A percentile compares a stretch with the other conserved stretches of the same genome.
These are phyloP conservation scores for Mortierella polycephala DNA, from an alignment of 371 early-diverging fungal genomes.

Conservation along the genomic window DNA sequence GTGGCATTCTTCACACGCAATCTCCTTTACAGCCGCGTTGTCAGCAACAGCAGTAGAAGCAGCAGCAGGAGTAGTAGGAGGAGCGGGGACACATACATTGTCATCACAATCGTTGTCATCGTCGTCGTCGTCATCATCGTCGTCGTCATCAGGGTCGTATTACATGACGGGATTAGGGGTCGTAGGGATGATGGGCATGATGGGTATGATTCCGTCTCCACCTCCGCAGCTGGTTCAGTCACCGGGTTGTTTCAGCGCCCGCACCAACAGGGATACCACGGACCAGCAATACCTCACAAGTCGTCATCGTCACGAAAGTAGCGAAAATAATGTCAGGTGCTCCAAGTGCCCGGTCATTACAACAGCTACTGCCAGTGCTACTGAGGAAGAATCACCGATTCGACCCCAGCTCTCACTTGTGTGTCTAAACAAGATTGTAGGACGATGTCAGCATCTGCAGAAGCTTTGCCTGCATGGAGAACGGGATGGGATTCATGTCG, in stretches of 20 bases:
- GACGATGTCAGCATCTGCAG: slow-evolving; percentile 14
- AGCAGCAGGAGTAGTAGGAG: neutral
- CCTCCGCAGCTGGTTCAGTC: no score
- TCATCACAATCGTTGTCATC: neutral
- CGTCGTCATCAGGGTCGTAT: no score
- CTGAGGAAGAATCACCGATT: neutral
- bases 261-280: no score
- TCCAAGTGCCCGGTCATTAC: neutral
- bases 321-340: neutral
- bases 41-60: neutral
- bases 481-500: slow-evolving; percentile 12
- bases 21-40: neutral
- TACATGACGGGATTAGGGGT: no score
- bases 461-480: slow-evolving; percentile 15
- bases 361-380: neutral
- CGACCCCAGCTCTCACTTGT: slow-evolving; percentile 9
- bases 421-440: slow-evolving; percentile 21
- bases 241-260: no score
- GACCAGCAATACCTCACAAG: no score
- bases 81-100: neutral
- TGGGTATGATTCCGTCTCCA: no score
- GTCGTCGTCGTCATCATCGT: no score
- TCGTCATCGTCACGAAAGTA: no score
- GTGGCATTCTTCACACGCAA: slow-evolving; percentile 13
- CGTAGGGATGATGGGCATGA: no score